Evolutionary conservation across 768 basidiomycete species (phyloP), one percentile per base, ranked within the genome.

Genomic region (Auriscalpium vulgare): DNA sequence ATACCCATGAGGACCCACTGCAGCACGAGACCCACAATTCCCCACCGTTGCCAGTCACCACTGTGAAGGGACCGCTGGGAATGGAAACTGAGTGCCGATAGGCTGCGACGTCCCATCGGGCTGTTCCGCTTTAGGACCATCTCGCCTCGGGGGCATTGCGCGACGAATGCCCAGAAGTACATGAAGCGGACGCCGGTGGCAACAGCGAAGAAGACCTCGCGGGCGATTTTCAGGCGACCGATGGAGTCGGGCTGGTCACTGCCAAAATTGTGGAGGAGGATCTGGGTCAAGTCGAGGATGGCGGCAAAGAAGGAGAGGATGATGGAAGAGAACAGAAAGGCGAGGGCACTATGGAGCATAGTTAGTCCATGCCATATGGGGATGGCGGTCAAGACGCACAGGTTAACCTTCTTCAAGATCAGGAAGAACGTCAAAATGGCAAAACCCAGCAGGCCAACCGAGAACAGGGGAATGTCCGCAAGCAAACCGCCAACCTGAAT

Each of bases 121-220:
- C 56, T 46, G 17, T 58, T 56, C 17, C 59, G 55, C 47, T 51
- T 51, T 23, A 61, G 60, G 17, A 55, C 66, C 16, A 58, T 64
- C 55, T 78, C 80, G 57, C 69, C 74, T 37, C 66, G 67, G n/a
- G 86, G 83, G 50, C 82, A 75, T 56, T 75, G 74, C 14, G 80
- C 77, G 44, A 85, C 82, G 57, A 83, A 79, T 40, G 69, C 70
- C 88, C 88, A 91, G 59, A 82, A 82, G 63, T 83, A 88, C 14
- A 89, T 64, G 63, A 82, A 82, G 38, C 83, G 77, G 45, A 81
- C 70, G 5, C 82, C 83, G 45, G 78, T 65, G 10, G 86, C 79
- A 19, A 87, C 61, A 10, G 82, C 73, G 56, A 83, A 73, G 50
- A 77, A 71, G 34, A 84, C 70, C 65, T 89, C 88, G 38, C 87